phyloP scores from a whole-genome alignment of 257 asterid species.

The Pogostemon cablin region DNA sequence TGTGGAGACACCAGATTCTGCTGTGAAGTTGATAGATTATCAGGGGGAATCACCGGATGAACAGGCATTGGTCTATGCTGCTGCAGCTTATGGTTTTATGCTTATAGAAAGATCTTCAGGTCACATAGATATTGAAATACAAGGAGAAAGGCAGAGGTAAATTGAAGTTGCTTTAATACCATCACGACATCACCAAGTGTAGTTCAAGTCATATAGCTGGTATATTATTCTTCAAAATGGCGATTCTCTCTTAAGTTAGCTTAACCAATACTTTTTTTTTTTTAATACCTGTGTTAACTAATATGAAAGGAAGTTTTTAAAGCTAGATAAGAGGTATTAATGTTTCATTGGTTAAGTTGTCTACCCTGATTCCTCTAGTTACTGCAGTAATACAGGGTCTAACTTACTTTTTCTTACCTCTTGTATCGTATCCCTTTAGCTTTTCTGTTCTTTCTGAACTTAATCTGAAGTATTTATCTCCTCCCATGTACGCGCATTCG shows the following conservation, averaged over 20 bases:
- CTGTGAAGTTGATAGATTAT: conserved; percentile 71
- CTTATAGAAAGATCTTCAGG: conserved; percentile 97
- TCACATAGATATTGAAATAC: conserved; percentile 78
- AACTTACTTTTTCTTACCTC: not conserved
- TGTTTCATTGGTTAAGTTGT: conserved; percentile 17
- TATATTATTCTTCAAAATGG: conserved; percentile 2
- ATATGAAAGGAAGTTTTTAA: not conserved
- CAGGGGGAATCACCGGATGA: conserved; percentile 99
- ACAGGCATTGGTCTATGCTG: conserved; percentile 95
- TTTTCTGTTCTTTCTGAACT: not conserved
- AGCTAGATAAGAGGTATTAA: conserved; percentile 22
- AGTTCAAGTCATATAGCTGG: conserved; percentile 19
- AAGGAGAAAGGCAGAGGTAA: conserved; percentile 89
- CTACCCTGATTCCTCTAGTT: conserved; percentile 20
- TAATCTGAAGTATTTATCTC: conserved; percentile 16
- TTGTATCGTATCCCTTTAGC: conserved; percentile 8
- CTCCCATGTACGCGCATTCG: conserved; percentile 33
- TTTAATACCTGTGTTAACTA: not conserved
- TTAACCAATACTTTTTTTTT: not conserved
- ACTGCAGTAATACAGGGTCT: conserved; percentile 9
- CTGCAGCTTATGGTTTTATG: conserved; percentile 95
- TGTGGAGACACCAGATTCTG: conserved; percentile 72
- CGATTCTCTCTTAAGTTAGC: conserved; percentile 11
- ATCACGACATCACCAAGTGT: not conserved
- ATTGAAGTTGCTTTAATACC: conserved; percentile 25